Conservation (phyloP, 768 basidiomycete species). For the Podaxis sp. region DNA sequence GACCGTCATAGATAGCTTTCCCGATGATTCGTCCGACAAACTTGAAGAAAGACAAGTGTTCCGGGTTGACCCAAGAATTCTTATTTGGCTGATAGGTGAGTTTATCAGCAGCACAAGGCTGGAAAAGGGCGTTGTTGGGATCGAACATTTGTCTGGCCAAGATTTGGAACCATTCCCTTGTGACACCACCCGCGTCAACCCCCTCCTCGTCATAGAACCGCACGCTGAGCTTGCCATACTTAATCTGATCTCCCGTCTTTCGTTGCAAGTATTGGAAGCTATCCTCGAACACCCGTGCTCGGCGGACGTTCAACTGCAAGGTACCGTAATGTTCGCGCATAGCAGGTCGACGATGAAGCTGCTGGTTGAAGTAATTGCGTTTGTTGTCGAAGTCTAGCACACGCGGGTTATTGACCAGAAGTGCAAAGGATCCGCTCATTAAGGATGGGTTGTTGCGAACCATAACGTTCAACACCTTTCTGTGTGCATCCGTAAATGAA, state of each 20-base stretch:
- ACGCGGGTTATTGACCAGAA: conserved; percentile 92
- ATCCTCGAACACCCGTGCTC: conserved; percentile 94
- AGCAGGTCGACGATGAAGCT: conserved; percentile 82
- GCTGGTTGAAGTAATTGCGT: conserved; percentile 92
- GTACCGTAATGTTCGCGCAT: conserved; percentile 80
- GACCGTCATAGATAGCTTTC: conserved; percentile 95
- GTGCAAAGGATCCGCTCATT: conserved; percentile 97
- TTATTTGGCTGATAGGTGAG: conserved; percentile 96
- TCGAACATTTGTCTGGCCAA: conserved; percentile 99
- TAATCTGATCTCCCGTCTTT: conserved; percentile 93
- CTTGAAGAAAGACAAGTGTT: conserved; percentile 97
- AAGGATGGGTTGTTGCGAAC: conserved; percentile 97
- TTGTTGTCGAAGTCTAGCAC: conserved; percentile 99
- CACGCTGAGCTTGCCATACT: conserved; percentile 94
- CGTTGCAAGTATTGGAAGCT: conserved; percentile 92
- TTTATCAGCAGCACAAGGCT: conserved; percentile 94
- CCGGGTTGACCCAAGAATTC: conserved; percentile 91
- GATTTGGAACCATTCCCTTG: conserved; percentile 98
- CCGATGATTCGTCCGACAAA: conserved; percentile 98
- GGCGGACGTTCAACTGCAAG: conserved; percentile 84
- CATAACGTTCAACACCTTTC: conserved; percentile 94
- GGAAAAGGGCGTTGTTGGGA: conserved; percentile 97
- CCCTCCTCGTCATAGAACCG: conserved; percentile 98
- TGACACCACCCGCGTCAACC: conserved; percentile 97
- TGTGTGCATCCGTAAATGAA: conserved; percentile 88